These are phyloP conservation scores for Fomitopsis schrenkii DNA, from an alignment of 1,284 basidiomycete genomes.

Conservation along the genomic window DNA sequence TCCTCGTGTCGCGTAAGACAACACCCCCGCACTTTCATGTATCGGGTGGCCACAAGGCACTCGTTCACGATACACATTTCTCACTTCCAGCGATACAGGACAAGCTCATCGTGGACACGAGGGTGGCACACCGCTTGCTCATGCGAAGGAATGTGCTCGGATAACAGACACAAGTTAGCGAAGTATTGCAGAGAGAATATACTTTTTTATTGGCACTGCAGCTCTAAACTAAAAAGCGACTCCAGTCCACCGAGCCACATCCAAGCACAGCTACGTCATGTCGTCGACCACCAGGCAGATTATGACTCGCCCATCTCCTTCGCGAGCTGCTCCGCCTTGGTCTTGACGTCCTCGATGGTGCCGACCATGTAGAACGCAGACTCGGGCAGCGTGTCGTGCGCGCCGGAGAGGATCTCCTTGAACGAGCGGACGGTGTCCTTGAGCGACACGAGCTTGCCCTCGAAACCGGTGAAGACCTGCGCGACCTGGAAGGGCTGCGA, in stretches of 20 bases:
- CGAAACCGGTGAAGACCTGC: constrained; percentile 98
- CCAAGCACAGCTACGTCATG: constrained; percentile 11
- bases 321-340: constrained; percentile 94
- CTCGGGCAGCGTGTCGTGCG: constrained; percentile 89
- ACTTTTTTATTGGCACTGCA: constrained; percentile 19
- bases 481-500: constrained; percentile 99
- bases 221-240: constrained; percentile 17
- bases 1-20: too few species aligned
- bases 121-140: background rate
- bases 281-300: constrained; percentile 9
- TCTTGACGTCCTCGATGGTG: constrained; percentile 92
- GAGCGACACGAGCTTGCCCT: constrained; percentile 91
- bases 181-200: background rate
- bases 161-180: background rate
- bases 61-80: too few species aligned
- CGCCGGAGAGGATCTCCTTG: constrained; percentile 92
- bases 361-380: constrained; percentile 94
- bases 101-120: background rate
- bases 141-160: background rate
- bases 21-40: too few species aligned
- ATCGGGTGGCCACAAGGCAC: too few species aligned
- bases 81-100: too few species aligned
- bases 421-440: constrained; percentile 93
- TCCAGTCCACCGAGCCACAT: constrained; percentile 18
- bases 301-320: constrained; percentile 80